phyloP scores from a whole-genome alignment of 176 grass and related monocot genomes.

The Eragrostis nindensis region DNA sequence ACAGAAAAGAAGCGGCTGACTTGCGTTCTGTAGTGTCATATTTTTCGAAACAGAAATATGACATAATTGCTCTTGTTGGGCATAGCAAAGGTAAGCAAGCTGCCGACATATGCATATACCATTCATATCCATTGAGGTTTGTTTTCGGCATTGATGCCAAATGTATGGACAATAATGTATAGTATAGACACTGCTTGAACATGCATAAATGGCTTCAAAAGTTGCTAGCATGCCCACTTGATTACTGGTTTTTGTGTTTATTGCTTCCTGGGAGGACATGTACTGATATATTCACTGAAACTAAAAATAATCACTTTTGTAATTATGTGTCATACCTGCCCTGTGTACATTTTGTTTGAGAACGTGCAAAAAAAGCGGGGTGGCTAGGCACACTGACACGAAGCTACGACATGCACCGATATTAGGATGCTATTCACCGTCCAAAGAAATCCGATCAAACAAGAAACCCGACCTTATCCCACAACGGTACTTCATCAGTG shows the following conservation, averaged over 20 bases:
- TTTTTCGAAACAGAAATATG: constrained; percentile 66
- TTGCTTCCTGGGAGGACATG: neutral
- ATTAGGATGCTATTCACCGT: too few species aligned
- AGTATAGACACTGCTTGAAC: neutral
- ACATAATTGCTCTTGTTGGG: constrained; percentile 78
- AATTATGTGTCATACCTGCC: neutral
- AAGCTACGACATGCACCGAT: too few species aligned
- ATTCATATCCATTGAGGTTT: neutral
- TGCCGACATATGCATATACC: constrained; percentile 19
- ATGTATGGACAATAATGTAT: neutral
- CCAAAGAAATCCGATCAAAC: too few species aligned
- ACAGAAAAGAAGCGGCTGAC: constrained; percentile 79
- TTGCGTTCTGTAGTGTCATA: constrained; percentile 63
- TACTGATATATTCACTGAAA: neutral
- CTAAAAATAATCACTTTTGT: neutral
- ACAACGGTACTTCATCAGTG: too few species aligned
- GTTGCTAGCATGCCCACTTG: too few species aligned
- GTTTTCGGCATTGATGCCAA: constrained; percentile 1
- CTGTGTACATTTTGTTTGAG: neutral
- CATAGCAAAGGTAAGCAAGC: constrained; percentile 82
- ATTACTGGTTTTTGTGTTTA: neutral
- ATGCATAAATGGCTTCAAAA: constrained; percentile 18
- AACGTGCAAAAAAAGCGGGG: too few species aligned
- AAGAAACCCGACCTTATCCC: too few species aligned
- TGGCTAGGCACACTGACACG: too few species aligned